Percentiles rank a stretch among this genome's conserved stretches.
These are phyloP conservation scores for Micromonas pusilla DNA, from an alignment of 139 green algal species.

Conservation along the genomic window DNA sequence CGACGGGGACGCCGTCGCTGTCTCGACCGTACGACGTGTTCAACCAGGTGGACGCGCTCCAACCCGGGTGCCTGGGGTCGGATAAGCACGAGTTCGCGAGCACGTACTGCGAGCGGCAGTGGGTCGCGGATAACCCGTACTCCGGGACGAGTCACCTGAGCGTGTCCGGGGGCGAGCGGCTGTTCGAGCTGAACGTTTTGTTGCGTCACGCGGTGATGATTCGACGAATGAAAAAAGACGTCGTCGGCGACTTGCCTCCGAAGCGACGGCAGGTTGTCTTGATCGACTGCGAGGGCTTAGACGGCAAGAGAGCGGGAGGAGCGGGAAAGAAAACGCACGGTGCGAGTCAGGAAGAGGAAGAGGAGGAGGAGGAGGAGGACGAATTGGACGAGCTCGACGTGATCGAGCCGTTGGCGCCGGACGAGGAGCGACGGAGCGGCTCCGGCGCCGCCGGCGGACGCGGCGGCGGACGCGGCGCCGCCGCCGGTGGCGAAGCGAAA, in stretches of 20 bases:
- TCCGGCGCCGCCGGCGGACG: too few species aligned
- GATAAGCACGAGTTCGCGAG: conserved; percentile 67
- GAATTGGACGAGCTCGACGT: too few species aligned
- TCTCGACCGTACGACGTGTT: conserved; percentile 41
- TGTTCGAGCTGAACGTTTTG: conserved; percentile 81
- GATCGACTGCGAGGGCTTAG: too few species aligned
- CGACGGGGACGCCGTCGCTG: conserved; percentile 83
- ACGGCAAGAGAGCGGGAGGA: too few species aligned
- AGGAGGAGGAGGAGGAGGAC: too few species aligned
- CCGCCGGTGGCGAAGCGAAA: too few species aligned
- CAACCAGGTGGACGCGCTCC: conserved; percentile 65
- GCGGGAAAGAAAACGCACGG: too few species aligned
- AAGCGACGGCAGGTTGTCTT: conserved; percentile 77
- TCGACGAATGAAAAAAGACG: conserved; percentile 81
- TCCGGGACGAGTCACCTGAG: not conserved
- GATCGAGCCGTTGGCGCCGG: too few species aligned
- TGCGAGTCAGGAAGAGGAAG: too few species aligned
- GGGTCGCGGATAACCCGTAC: not conserved
- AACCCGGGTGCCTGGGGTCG: conserved; percentile 63
- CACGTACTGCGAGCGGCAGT: conserved; percentile 48
- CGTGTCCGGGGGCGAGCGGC: conserved; percentile 38
- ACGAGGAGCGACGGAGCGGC: too few species aligned
- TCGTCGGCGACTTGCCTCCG: conserved; percentile 77
- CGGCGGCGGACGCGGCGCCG: too few species aligned
- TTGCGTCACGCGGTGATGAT: conserved; percentile 65